Base-by-base conservation (phyloP, 768 basidiomycete species). In the Pholiota molesta region DNA sequence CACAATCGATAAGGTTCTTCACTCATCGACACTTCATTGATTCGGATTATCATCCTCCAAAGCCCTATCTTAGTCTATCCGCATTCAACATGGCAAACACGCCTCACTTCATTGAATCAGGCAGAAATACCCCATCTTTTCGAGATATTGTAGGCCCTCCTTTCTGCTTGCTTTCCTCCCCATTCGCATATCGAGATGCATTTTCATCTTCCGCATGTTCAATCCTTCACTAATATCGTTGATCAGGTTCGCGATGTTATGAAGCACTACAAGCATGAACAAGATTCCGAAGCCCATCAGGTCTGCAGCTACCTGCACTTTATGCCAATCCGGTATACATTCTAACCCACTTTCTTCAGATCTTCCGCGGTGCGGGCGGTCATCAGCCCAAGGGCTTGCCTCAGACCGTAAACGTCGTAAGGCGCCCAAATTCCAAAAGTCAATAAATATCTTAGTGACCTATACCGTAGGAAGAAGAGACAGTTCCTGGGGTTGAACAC, bases 251-350 rank as follows among this genome's bases (percentile, higher is more conserved):
- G 81, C 62, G 86, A 89, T 70, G 86, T 81, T 40, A 83, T 91
- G 73, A 87, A 82, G 66, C 83, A 85, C 60, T 82, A 83, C 75
- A 88, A 81, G 67, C 84, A 90, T 57, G 94, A 95, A 72, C 85
- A 88, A 63, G 90, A 95, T 57, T 95, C 94, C 1, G 92, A 95
- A 75, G 94, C 94, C 9, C 94, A 96, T 74, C 86, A 88, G 80
- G 93, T 90, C 68, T 57, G 62, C 64, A 21, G 17, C 11, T 47
- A 19, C 64, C 54, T n/a, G 2, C 37, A 61, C 39, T 60, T 51
- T 62, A 55, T 61, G 58, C 35, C 45, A 54, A 54, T 59, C 33
- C 29, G 55, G 40, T 44, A 45, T 35, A 26, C 63, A 47, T 52
- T 60, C 33, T 52, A 40, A 56, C 55, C 19, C 23, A 29, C 33